These are phyloP conservation scores for Leccinum imitatum DNA, from an alignment of 768 basidiomycete genomes.

Conservation along the genomic window DNA sequence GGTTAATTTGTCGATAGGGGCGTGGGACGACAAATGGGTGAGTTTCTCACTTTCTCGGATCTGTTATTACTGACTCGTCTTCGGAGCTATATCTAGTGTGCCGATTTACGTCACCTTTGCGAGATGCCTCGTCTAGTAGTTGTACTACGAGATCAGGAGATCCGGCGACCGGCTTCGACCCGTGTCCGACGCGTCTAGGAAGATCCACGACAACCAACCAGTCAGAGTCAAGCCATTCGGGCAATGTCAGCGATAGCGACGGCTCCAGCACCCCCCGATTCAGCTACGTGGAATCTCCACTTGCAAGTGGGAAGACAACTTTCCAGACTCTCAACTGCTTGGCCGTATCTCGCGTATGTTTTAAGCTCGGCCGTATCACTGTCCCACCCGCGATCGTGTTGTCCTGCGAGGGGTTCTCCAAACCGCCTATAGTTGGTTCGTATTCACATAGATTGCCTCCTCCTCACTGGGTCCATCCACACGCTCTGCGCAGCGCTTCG, in stretches of 20 bases:
- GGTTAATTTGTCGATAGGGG: slow-evolving; percentile 14
- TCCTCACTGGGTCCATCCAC: slow-evolving; percentile 15
- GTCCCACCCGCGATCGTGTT: slow-evolving; percentile 64
- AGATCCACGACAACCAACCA: background rate
- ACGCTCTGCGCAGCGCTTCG: slow-evolving; percentile 6
- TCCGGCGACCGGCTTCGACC: too few species aligned
- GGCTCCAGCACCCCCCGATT: background rate
- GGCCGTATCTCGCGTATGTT: slow-evolving; percentile 59
- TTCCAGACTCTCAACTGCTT: slow-evolving; percentile 47
- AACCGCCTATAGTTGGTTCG: slow-evolving; percentile 15
- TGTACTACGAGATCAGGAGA: background rate
- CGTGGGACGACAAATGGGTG: slow-evolving; percentile 22
- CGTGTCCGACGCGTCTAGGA: background rate
- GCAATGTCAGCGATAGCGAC: background rate
- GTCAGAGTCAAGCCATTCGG: background rate
- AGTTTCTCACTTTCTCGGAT: background rate
- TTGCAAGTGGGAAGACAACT: slow-evolving; percentile 46
- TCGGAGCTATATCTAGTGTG: slow-evolving; percentile 17
- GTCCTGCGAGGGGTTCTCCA: slow-evolving; percentile 53
- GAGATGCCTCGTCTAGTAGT: background rate
- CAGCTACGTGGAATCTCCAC: background rate
- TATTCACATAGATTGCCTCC: slow-evolving; percentile 10
- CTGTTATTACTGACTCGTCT: background rate
- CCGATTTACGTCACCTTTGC: slow-evolving; percentile 8
- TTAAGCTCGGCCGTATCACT: slow-evolving; percentile 69